Evolutionary conservation across 2,329 filamentous ascomycete species (phyloP), one percentile per base, ranked within the genome.

Genomic region (Aspergillus pseudoviridinutans): DNA sequence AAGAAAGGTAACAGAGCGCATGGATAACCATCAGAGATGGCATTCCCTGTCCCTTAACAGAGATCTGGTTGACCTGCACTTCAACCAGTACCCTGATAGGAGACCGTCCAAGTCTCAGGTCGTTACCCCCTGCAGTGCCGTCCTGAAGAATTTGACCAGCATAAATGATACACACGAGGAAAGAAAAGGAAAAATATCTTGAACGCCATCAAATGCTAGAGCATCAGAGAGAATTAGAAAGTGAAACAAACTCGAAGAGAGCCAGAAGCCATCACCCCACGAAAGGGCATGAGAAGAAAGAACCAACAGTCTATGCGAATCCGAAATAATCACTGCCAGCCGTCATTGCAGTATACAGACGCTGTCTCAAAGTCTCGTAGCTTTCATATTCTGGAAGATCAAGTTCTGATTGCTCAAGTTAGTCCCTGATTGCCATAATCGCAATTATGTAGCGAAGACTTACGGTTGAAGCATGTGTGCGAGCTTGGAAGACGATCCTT

Each of bases 381-480:
- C 87, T 95, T 70, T 97, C 94, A 72, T 99, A 99, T 78, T 99
- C 94, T 46, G 94, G 94, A 66, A 99, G 85, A 79, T 99, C 94
- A 72, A 99, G 91, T 80, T 99, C 92, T 96, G 74, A 59, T 54
- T 49, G 56, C 47, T 4, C 28, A 49, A 53, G 66, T 82, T 69
- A 82, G 76, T 54, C 56, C 44, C 20, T 24, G n/a, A 42, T 10
- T 35, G 52, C 50, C 32, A 9, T 32, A 51, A 9, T 42, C 27
- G 24, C 47, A 22, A 54, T 25, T 8, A 35, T n/a, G 44, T 25
- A 54, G 49, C 20, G 41, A 38, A 54, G 60, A 89, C 91, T 89
- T 85, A 96, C 92, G 94, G 75, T 99, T 99, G 80, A 99, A 99
- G 82, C 94, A 99, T 62, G 94, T 99, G 76, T 99, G 95, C 67